Percentiles rank a stretch among this genome's conserved stretches.
phyloP scores from a whole-genome alignment of 208 protist species.

The Trypanosoma conorhini region DNA sequence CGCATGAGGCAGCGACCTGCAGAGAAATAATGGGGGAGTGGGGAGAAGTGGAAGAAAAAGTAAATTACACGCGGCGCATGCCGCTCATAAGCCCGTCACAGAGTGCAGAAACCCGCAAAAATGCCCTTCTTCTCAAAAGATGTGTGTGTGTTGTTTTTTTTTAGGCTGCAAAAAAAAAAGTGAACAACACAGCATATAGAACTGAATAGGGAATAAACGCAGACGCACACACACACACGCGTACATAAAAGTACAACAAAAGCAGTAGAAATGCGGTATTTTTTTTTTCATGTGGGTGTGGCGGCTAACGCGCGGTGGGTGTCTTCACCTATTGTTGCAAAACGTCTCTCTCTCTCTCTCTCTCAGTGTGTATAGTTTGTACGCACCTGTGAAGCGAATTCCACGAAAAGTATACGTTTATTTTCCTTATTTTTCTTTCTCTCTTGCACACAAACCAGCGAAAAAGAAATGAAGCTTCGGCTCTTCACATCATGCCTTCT shows the following conservation, averaged over 20 bases:
- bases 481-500: background rate
- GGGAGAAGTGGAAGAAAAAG: background rate
- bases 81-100: too few relatives aligned
- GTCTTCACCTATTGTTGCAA: background rate
- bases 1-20: too few relatives aligned
- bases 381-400: background rate
- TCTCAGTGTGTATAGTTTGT: background rate
- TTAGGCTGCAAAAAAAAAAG: constrained; percentile 20
- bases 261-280: background rate
- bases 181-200: background rate
- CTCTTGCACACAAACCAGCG: background rate
- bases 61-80: background rate
- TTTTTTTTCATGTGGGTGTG: background rate
- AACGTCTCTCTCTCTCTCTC: background rate
- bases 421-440: background rate
- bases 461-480: constrained; percentile 5
- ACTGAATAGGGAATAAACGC: constrained; percentile 24
- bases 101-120: background rate
- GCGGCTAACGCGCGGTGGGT: background rate
- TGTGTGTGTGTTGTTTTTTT: too few relatives aligned
- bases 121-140: background rate
- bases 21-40: constrained; percentile 5
- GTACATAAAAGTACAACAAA: background rate
- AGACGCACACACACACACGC: constrained; percentile 10
- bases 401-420: background rate